Base-by-base conservation (phyloP, 2,329 filamentous ascomycete genomes). In the Diaporthe destruens region DNA sequence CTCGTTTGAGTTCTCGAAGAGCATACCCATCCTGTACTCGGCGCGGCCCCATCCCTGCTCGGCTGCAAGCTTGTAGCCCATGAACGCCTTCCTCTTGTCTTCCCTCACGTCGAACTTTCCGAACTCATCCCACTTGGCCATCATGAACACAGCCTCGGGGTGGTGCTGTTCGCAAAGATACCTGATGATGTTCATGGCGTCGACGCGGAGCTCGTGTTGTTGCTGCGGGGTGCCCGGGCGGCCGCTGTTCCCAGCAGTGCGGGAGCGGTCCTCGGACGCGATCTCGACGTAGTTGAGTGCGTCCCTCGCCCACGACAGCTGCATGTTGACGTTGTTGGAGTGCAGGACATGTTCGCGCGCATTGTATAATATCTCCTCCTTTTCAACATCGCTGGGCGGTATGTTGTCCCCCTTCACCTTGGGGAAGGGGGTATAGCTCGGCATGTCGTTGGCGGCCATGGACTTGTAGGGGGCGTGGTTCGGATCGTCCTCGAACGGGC, bases 1-100 rank as follows among this genome's bases (percentile, higher is more conserved):
- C 79, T 99, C 96, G 79, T 97, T 97, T 6, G 95, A 96, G 81
- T 93, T 95, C 83, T 99, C 96, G 80, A 95, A 98, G 72, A 98
- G 93, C 96, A 98, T 99, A 75, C 96, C 96, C 84, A 99, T 97
- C 59, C 96, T 91, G 82, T 99, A 99, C 82, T 98, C 94, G 25
- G 96, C 95, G 77, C 96, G 89, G 29, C 92, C 90, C 83, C 95
- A 97, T 72, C 94, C 94, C 77, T 94, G 91, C 77, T 95, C 93
- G 39, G 94, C 93, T n/a, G 96, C 94, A 78, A 92, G 88, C 75
- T 91, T 91, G 83, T 98, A 99, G 78, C 93, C 93, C 74, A 91
- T 85, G 80, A 97, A 98, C 9, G 96, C 96, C 83, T 98, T 96
- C 79, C 96, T 95, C 85, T 97, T 98, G 85, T 99, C 96, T 74